Evolutionary conservation across 148 eudicot genomes (phyloP), one percentile per base, ranked within the genome.

Genomic region (Cornus suecica): DNA sequence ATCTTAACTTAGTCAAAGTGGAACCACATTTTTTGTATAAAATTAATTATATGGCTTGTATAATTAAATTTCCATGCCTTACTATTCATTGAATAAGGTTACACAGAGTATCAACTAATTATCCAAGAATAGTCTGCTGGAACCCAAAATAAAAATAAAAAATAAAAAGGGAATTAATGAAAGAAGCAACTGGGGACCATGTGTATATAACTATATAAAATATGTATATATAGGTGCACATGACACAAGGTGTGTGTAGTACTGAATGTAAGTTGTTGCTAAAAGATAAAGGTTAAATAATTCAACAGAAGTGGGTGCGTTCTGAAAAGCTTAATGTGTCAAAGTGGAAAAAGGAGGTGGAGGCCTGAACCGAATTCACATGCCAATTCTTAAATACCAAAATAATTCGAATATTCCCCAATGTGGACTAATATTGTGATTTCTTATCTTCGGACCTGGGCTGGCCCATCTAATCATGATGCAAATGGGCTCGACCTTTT

Each of bases 301-400:
- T 48, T 22, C 32, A 26, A 70, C 24, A 41, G 56, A 28, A 27
- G 24, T 15, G 16, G 62, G 75, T 72, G 75, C 66, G n/a, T 72
- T 72, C 75, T 72, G 75, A 72, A 72, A 72, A 60, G 66, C n/a
- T 58, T 32, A 29, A n/a, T 62, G 30, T 58, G 31, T 56, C 62
- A 20, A 58, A 15, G 31, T 63, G 6, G 66, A 54, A 13, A 25
- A 18, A 26, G 45, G 30, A 70, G 54, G 20, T 34, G 52, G 25
- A 23, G 20, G 8, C 14, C 63, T 70, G 62, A 70, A 52, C 63
- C 31, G 62, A 69, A 45, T 6, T 45, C 73, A 70, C 73, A 52
- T 70, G 73, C 73, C 56, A 24, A 52, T 15, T 52, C 62, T 70
- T 58, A 20, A 58, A 18, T 7, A 58, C 3, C 5, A 58, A 58